Base-by-base conservation (phyloP, 495 filamentous ascomycete genomes). In the Hypoxylon fuscum region DNA sequence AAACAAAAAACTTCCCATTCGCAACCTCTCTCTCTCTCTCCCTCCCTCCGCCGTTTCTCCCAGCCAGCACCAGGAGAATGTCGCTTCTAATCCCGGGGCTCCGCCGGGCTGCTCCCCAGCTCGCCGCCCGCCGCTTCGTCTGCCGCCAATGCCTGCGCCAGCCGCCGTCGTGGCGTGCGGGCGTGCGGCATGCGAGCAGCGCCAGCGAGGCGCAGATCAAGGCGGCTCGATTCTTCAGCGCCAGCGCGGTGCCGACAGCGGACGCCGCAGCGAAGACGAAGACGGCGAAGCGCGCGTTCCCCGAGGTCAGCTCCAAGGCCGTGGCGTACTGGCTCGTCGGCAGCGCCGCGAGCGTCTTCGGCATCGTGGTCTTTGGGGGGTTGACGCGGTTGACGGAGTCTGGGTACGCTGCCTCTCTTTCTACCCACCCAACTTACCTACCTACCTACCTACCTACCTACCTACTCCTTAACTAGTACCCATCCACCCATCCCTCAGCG, bases 341-440 rank as follows among this genome's bases (percentile, higher is more conserved):
- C 51, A 96, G 93, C 65, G 93, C 95, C 0, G 90, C 83, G 17
- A 91, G 90, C 72, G 93, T 97, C 21, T 98, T 98, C 76, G 95
- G 95, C 58, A 93, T 98, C 66, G 96, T 98, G 15, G 85, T 98
- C 7, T 96, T 96, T 71, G 95, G 95, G 29, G 95, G 95, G 1
- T 79, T 98, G 50, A 98, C 95, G 21, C 81, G 95, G 48, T 78
- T 98, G 46, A 98, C 95, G 5, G 95, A 98, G 77, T 98, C 95
- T 57, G 95, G 94, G 91, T 96, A 72, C 44, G 10, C 38, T 20
- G 25, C 45, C n/a, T 40, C 5, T 15, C 20, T 12, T 18, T 8
- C 21, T 47, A 14, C 15, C 34, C 29, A 52, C 22, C 40, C 15
- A 21, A 11, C 14, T n/a, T n/a, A n/a, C n/a, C n/a, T n/a, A n/a